A percentile compares a stretch with the other conserved stretches of the same genome.
Evolutionary conservation across 176 grass and related monocot genomes (phyloP).

Genomic region (Avena eriantha): DNA sequence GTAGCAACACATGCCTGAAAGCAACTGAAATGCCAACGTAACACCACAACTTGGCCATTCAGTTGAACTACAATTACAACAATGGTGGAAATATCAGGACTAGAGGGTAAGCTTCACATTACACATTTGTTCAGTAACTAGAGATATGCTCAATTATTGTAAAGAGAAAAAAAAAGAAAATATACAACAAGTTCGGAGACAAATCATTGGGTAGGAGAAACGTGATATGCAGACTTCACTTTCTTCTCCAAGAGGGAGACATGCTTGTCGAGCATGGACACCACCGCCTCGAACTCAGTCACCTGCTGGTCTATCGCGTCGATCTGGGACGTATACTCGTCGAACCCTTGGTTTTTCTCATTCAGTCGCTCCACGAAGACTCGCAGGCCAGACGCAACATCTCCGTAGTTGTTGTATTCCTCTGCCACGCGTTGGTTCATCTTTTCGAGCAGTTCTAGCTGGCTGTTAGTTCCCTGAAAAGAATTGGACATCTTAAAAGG

Average conservation of each 20-base stretch:
- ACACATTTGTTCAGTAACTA: background rate
- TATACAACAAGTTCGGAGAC: slow-evolving; percentile 3
- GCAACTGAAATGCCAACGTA: background rate
- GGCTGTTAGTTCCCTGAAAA: slow-evolving; percentile 82
- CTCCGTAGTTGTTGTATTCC: slow-evolving; percentile 79
- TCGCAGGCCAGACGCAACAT: slow-evolving; percentile 80
- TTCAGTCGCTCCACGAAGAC: slow-evolving; percentile 93
- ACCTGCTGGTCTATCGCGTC: slow-evolving; percentile 86
- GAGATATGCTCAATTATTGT: background rate
- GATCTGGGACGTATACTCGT: slow-evolving; percentile 67
- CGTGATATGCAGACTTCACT: slow-evolving; percentile 63
- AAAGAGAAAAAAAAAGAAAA: background rate
- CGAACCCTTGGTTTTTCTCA: slow-evolving; percentile 75
- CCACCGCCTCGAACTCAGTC: slow-evolving; percentile 86
- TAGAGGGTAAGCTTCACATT: background rate
- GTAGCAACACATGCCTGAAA: slow-evolving; percentile 8
- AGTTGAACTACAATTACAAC: slow-evolving; percentile 6
- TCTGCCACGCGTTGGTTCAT: slow-evolving; percentile 71
- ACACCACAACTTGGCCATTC: slow-evolving; percentile 20
- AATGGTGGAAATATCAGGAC: background rate
- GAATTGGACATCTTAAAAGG: background rate
- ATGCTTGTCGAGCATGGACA: slow-evolving; percentile 88
- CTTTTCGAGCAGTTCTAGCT: slow-evolving; percentile 77
- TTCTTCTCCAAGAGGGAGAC: slow-evolving; percentile 86
- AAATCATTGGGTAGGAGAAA: slow-evolving; percentile 44